These are phyloP conservation scores for Metarhizium guizhouense DNA, from an alignment of 2,329 filamentous ascomycete species.

Conservation along the genomic window DNA sequence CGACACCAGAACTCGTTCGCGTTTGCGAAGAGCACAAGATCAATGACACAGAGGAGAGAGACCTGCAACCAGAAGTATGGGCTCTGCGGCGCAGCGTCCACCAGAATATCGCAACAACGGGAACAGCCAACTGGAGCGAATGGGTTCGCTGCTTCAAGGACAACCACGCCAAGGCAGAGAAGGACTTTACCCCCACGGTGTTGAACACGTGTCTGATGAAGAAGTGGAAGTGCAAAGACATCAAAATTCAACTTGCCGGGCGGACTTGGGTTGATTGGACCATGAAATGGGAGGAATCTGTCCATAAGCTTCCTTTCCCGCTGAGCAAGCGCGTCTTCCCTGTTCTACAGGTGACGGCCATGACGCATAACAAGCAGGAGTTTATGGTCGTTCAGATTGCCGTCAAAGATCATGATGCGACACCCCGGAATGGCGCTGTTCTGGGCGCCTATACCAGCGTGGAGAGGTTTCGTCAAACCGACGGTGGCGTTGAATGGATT, in stretches of 20 bases:
- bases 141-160: constrained; percentile 52
- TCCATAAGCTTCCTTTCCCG: constrained; percentile 51
- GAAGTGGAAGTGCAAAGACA: constrained; percentile 35
- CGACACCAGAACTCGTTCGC: constrained; percentile 32
- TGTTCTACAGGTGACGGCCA: constrained; percentile 52
- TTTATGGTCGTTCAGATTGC: constrained; percentile 51
- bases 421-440: constrained; percentile 34
- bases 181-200: constrained; percentile 30
- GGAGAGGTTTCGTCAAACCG: constrained; percentile 46
- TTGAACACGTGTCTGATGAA: constrained; percentile 25
- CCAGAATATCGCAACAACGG: constrained; percentile 35
- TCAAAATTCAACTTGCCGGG: constrained; percentile 28
- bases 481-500: constrained; percentile 55
- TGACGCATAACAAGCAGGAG: constrained; percentile 30
- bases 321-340: constrained; percentile 58
- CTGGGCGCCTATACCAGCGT: constrained; percentile 56
- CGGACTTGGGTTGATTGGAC: constrained; percentile 37
- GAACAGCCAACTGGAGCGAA: constrained; percentile 55
- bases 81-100: constrained; percentile 55
- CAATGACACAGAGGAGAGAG: constrained; percentile 10
- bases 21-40: constrained; percentile 23
- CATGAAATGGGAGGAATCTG: constrained; percentile 53
- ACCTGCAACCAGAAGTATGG: constrained; percentile 46
- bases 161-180: constrained; percentile 30
- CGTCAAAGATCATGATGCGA: constrained; percentile 26